These are phyloP conservation scores for Fusarium graminum DNA, from an alignment of 2,329 filamentous ascomycete genomes.

Conservation along the genomic window DNA sequence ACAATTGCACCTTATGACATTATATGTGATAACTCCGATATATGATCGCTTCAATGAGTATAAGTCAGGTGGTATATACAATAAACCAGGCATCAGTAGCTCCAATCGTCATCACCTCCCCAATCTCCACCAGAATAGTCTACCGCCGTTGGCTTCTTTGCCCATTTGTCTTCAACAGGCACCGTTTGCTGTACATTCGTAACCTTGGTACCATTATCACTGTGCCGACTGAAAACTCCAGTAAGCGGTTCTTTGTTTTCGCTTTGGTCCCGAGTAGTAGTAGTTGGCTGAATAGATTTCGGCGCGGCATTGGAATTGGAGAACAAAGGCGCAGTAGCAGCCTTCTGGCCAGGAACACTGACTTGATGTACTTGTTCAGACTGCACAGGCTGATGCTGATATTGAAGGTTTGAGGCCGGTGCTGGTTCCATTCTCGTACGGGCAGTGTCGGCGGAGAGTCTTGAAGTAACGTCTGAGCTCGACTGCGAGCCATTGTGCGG, in stretches of 20 bases:
- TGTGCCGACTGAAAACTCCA: constrained; percentile 13
- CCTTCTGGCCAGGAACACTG: constrained; percentile 2
- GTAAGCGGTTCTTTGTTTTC: constrained; percentile 10
- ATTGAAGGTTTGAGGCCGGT: constrained; percentile 4
- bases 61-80: constrained; percentile 9
- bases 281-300: constrained; percentile 15
- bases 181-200: neutral
- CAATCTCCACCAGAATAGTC: constrained; percentile 48
- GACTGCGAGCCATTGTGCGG: constrained; percentile 15
- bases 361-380: constrained; percentile 5
- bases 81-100: constrained; percentile 34
- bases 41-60: constrained; percentile 21
- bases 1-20: constrained; percentile 25
- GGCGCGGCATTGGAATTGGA: constrained; percentile 12
- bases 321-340: constrained; percentile 24
- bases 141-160: constrained; percentile 42
- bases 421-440: constrained; percentile 3
- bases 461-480: constrained; percentile 23
- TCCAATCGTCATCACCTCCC: constrained; percentile 48
- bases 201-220: neutral
- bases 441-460: constrained; percentile 22
- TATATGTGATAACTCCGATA: constrained; percentile 20
- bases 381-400: constrained; percentile 13
- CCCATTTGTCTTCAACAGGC: constrained; percentile 42
- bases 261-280: constrained; percentile 1